phyloP scores from a whole-genome alignment of 1,139 yeast genomes.

The Candida sanyaensis region DNA sequence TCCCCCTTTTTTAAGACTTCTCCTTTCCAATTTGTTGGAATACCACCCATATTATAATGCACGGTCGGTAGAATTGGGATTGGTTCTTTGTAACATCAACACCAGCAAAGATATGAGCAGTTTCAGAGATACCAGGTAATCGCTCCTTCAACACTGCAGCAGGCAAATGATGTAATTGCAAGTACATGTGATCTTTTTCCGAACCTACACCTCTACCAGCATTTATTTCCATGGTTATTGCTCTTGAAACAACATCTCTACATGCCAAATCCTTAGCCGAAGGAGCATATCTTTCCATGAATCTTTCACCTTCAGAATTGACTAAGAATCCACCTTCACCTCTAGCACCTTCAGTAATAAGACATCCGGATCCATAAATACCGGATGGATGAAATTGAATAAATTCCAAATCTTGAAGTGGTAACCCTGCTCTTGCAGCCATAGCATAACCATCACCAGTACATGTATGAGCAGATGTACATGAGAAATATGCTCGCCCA shows the following conservation, averaged over 20 bases:
- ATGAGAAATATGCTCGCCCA: constrained; percentile 97
- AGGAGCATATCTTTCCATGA: constrained; percentile 99
- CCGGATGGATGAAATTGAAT: constrained; percentile 99
- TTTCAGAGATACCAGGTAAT: constrained; percentile 98
- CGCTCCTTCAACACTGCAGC: constrained; percentile 90
- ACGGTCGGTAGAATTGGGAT: constrained; percentile 98
- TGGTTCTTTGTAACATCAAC: constrained; percentile 98
- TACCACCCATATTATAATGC: constrained; percentile 99
- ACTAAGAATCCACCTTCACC: constrained; percentile 99
- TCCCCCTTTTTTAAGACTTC: constrained; percentile 84
- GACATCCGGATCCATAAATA: constrained; percentile 97
- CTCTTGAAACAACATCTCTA: constrained; percentile 97
- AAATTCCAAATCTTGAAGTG: constrained; percentile 95
- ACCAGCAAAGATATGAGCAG: constrained; percentile 98
- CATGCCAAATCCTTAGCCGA: constrained; percentile 97
- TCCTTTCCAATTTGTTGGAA: constrained; percentile 97
- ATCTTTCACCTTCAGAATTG: constrained; percentile 97
- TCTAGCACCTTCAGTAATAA: constrained; percentile 98
- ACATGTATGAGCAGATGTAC: constrained; percentile 99
- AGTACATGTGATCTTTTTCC: constrained; percentile 88
- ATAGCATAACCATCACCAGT: constrained; percentile 99
- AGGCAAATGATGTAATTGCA: constrained; percentile 93
- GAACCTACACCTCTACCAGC: constrained; percentile 99
- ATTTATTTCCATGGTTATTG: constrained; percentile 97
- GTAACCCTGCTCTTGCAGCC: constrained; percentile 98